Evolutionary conservation across 352 stramenopile genomes (phyloP).

Genomic region (Phytophthora pini): DNA sequence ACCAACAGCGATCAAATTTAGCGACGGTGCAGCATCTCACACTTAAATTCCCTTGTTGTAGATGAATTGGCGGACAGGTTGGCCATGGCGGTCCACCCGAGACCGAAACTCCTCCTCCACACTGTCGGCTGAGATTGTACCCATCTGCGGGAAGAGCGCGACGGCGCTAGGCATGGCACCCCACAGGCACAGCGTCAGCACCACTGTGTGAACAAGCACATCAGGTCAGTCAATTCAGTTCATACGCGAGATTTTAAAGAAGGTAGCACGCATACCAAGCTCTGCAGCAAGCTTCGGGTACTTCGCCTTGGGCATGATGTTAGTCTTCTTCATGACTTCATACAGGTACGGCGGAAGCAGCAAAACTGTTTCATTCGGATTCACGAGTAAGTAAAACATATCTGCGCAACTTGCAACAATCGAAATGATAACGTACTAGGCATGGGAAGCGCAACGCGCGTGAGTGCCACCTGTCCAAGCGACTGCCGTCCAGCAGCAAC

Average conservation of each 20-base stretch:
- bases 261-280: slow-evolving; percentile 51
- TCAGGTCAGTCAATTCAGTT: slow-evolving; percentile 4
- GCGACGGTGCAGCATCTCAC: neutral
- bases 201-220: slow-evolving; percentile 35
- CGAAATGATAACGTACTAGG: slow-evolving; percentile 56
- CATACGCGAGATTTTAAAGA: neutral
- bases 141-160: slow-evolving; percentile 84
- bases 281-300: slow-evolving; percentile 81
- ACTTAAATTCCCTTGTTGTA: slow-evolving; percentile 88
- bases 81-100: slow-evolving; percentile 60
- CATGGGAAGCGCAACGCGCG: slow-evolving; percentile 78
- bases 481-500: slow-evolving; percentile 81
- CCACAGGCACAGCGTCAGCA: slow-evolving; percentile 83
- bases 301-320: slow-evolving; percentile 73
- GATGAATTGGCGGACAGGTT: slow-evolving; percentile 65
- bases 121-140: slow-evolving; percentile 65
- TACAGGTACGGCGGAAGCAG: slow-evolving; percentile 85
- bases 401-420: neutral
- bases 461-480: slow-evolving; percentile 82
- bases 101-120: slow-evolving; percentile 73
- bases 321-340: slow-evolving; percentile 76
- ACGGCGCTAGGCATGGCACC: slow-evolving; percentile 79
- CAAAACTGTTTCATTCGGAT: slow-evolving; percentile 50
- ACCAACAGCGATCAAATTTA: neutral
- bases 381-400: slow-evolving; percentile 1